Conservation (phyloP, 305 asterid genomes). For the Fraxinus albicans region DNA sequence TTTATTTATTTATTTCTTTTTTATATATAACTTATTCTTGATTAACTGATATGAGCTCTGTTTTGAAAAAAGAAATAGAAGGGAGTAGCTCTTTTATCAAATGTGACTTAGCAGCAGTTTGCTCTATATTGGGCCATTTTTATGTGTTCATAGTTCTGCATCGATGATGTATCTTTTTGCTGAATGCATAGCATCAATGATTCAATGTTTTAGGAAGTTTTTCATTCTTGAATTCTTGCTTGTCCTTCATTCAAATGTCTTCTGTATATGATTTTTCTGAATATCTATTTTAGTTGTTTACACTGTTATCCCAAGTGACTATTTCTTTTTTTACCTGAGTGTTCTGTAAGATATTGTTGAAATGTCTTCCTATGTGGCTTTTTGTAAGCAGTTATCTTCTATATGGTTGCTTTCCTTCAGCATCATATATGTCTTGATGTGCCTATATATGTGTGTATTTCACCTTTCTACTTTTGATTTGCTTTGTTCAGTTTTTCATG, state of each 20-base stretch:
- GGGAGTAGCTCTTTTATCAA: background rate
- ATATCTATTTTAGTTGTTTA: background rate
- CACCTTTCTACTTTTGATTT: constrained; percentile 16
- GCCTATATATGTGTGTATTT: constrained; percentile 5
- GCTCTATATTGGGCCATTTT: background rate
- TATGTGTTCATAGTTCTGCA: background rate
- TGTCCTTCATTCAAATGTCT: background rate
- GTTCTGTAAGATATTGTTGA: background rate
- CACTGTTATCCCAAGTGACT: background rate
- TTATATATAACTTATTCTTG: background rate
- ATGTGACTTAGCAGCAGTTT: constrained; percentile 1
- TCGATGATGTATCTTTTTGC: background rate
- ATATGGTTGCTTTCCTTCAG: background rate
- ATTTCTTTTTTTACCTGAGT: background rate
- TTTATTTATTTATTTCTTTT: background rate
- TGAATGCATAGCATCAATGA: background rate
- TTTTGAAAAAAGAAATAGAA: background rate
- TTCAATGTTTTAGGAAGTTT: constrained; percentile 9
- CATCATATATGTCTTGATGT: background rate
- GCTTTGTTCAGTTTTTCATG: constrained; percentile 78
- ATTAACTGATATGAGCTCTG: background rate
- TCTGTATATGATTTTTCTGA: background rate
- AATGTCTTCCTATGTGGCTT: background rate
- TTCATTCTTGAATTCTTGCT: background rate
- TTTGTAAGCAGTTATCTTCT: background rate